Evolutionary conservation across 2,329 filamentous ascomycete genomes (phyloP).

Genomic region (Fusarium nygamai): DNA sequence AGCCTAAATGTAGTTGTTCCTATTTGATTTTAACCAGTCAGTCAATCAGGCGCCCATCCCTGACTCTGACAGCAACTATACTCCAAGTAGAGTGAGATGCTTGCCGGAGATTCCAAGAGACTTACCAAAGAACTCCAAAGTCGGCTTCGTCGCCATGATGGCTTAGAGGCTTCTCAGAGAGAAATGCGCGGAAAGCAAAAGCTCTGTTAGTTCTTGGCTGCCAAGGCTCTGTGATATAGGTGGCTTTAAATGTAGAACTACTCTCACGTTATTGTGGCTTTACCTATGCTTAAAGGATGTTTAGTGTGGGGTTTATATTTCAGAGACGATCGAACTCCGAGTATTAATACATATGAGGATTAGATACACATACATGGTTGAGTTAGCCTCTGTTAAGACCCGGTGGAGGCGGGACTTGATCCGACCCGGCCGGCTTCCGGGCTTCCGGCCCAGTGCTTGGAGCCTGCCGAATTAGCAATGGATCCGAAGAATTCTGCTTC

Average conservation of each 20-base stretch:
- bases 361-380: too few species aligned
- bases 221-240: background rate
- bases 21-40: background rate
- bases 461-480: background rate
- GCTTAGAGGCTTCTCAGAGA: background rate
- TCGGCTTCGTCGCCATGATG: background rate
- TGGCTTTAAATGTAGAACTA: background rate
- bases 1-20: background rate
- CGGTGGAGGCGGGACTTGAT: background rate
- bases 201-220: background rate
- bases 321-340: too few species aligned
- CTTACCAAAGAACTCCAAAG: background rate
- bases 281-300: background rate
- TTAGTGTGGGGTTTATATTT: background rate
- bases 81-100: background rate
- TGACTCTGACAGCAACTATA: background rate
- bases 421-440: background rate
- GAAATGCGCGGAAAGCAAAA: background rate
- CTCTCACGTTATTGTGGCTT: background rate
- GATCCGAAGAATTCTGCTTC: background rate
- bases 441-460: background rate
- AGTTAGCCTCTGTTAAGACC: background rate
- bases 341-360: background rate
- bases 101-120: too few species aligned
- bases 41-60: fast-evolving